These are phyloP conservation scores for Leccinellum rugosiceps DNA, from an alignment of 768 basidiomycete genomes.

Conservation along the genomic window DNA sequence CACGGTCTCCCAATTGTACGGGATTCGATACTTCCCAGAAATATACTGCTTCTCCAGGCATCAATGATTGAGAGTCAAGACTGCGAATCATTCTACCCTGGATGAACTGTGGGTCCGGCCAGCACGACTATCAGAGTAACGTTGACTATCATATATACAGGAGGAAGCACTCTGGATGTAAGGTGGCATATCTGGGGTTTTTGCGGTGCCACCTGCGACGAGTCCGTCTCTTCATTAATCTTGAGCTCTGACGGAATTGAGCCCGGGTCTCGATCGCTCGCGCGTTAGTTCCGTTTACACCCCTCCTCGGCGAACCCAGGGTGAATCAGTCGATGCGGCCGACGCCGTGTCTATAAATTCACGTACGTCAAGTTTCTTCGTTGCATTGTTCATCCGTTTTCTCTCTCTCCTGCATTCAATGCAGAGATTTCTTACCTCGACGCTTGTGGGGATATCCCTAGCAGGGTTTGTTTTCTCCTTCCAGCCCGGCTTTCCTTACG, in stretches of 20 bases:
- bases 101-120: not conserved
- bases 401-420: constrained; percentile 46
- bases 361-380: not conserved
- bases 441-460: constrained; percentile 32
- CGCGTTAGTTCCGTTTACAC: not conserved
- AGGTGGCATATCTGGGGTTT: too few species aligned
- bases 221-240: too few species aligned
- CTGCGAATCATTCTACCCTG: not conserved
- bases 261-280: not conserved
- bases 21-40: too few species aligned
- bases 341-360: constrained; percentile 18
- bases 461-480: constrained; percentile 32
- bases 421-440: constrained; percentile 8
- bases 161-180: too few species aligned
- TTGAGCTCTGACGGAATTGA: not conserved
- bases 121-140: too few species aligned
- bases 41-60: too few species aligned
- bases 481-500: constrained; percentile 66
- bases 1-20: not conserved
- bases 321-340: not conserved
- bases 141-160: too few species aligned
- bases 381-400: constrained; percentile 30
- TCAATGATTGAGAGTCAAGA: not conserved
- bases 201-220: too few species aligned
- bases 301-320: not conserved